Percentiles rank a stretch among this genome's conserved stretches.
Evolutionary conservation across 495 filamentous ascomycete species (phyloP).

Genomic region (Penicillium arizonense): DNA sequence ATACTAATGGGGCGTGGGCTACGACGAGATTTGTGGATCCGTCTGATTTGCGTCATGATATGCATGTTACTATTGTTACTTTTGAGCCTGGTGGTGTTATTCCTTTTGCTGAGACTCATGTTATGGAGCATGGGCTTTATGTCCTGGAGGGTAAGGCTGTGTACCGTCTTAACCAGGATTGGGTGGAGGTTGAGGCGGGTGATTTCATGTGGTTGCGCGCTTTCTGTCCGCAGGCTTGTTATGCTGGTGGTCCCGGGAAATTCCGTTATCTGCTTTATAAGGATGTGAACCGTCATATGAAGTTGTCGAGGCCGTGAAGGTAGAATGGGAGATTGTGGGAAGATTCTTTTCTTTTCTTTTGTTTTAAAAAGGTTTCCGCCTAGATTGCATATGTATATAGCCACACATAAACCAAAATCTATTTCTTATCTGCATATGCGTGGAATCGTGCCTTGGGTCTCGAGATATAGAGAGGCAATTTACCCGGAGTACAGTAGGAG

Average conservation of each 20-base stretch:
- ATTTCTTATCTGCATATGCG: too few relatives aligned
- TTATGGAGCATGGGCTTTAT: conserved; percentile 29
- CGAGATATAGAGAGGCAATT: too few relatives aligned
- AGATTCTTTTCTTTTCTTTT: too few relatives aligned
- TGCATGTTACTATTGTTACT: conserved; percentile 28
- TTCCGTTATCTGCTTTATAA: conserved; percentile 33
- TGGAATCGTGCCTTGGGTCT: too few relatives aligned
- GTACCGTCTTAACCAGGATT: conserved; percentile 30
- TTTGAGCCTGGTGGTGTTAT: conserved; percentile 27
- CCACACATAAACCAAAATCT: too few relatives aligned
- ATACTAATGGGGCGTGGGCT: conserved; percentile 25
- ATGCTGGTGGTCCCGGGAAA: conserved; percentile 30
- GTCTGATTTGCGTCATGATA: conserved; percentile 26
- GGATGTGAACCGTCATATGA: conserved; percentile 33
- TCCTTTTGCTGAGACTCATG: conserved; percentile 26
- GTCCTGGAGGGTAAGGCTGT: conserved; percentile 30
- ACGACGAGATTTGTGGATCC: conserved; percentile 27
- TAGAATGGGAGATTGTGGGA: neutral
- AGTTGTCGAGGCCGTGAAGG: conserved; percentile 15
- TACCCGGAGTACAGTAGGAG: too few relatives aligned
- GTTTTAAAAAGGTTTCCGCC: too few relatives aligned
- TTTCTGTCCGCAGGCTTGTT: conserved; percentile 32
- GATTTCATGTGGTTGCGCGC: conserved; percentile 35
- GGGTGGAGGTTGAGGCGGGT: conserved; percentile 31
- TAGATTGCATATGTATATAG: too few relatives aligned